phyloP scores from a whole-genome alignment of 2,329 filamentous ascomycete genomes.

The Colletotrichum falcatum region DNA sequence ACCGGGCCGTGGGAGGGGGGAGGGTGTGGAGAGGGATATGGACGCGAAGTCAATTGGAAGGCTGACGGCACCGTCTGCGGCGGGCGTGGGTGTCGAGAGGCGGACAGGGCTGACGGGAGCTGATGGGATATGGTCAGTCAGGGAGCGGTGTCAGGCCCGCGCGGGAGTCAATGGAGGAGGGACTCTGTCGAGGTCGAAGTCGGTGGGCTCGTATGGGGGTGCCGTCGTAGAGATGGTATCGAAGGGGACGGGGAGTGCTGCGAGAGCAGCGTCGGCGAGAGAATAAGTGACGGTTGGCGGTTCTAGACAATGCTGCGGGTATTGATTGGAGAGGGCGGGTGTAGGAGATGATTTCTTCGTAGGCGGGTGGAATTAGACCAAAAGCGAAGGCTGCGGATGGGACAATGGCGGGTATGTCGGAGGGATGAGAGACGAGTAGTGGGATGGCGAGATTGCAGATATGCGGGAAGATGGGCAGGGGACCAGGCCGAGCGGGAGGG shows the following conservation, averaged over 20 bases:
- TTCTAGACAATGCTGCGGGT: slow-evolving; percentile 7
- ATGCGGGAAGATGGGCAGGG: slow-evolving; percentile 14
- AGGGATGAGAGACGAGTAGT: slow-evolving; percentile 4
- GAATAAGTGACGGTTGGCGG: slow-evolving; percentile 10
- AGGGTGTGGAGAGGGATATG: neutral
- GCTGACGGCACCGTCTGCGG: neutral
- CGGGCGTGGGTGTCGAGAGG: neutral
- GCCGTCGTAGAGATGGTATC: slow-evolving; percentile 28
- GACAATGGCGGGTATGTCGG: slow-evolving; percentile 10
- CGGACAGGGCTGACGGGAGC: neutral
- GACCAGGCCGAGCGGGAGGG: slow-evolving; percentile 1
- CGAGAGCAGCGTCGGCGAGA: slow-evolving; percentile 18
- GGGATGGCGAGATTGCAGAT: slow-evolving; percentile 6
- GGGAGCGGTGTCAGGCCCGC: slow-evolving; percentile 1
- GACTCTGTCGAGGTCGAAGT: slow-evolving; percentile 10
- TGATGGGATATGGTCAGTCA: neutral
- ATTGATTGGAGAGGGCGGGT: slow-evolving; percentile 12
- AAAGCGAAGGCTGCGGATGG: neutral
- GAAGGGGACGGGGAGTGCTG: neutral
- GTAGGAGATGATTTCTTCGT: slow-evolving; percentile 20
- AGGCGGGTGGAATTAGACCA: slow-evolving; percentile 1
- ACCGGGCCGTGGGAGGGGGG: neutral
- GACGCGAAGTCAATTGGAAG: slow-evolving; percentile 29
- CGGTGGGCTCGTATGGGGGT: slow-evolving; percentile 31
- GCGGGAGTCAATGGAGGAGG: neutral